Evolutionary conservation across 163 green algal genomes (phyloP), one percentile per base, ranked within the genome.

Genomic region (Coccomyxa subellipsoidea): DNA sequence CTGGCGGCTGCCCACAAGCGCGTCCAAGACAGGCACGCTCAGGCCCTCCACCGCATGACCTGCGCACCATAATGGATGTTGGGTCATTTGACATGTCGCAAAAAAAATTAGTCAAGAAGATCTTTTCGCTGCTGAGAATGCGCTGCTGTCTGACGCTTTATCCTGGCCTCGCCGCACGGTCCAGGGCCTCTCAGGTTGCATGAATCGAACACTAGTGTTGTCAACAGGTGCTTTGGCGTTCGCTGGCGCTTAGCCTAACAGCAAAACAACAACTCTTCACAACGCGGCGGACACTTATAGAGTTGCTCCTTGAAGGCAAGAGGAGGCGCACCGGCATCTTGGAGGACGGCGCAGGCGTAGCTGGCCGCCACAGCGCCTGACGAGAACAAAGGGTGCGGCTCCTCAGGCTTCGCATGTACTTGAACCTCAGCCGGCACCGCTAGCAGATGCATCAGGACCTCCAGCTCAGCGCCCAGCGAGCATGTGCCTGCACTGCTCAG

Each of bases 391-490:
- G 47, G 71, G 10, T 38, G n/a, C 54, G 71, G 70, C 82, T 80
- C 78, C n/a, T 40, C 54, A 0, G 78, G 79, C 38, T 39, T 18
- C 31, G 35, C 32, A 15, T 34, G 59, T 32, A 84, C 76, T 34
- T 69, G 0, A 54, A 35, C 29, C 21, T n/a, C 66, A 35, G 66
- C n/a, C 1, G 79, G 69, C 36, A 88, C 40, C 8, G 85, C 69
- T 39, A 90, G 72, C 79, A 90, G 76, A 10, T 89, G 86, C 23
- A 90, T 70, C 76, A 90, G 82, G 36, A 90, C 40, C 21, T 85
- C 82, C 59, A 90, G 79, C 83, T 89, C 86, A 27, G 78, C 66
- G 53, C 38, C 77, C 6, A 87, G 80, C 21, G 39, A 10, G 0
- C 78, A 47, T 8, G 32, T 18, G 29, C 31, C 32, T 40, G 70